Evolutionary conservation across 139 green algal species (phyloP).

Genomic region (Edaphochlamys debaryana): DNA sequence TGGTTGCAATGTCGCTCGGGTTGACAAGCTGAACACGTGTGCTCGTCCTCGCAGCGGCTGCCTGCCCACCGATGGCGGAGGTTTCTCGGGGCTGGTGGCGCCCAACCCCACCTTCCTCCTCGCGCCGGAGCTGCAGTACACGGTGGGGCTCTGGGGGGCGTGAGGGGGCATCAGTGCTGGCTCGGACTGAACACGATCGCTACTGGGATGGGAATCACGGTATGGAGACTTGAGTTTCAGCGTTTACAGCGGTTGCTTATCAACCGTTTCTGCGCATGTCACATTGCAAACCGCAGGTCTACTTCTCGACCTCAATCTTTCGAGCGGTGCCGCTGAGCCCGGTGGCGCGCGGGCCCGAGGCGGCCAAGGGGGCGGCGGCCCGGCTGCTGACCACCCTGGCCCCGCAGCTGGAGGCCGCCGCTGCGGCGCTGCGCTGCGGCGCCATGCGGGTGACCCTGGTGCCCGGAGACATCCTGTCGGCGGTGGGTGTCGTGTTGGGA

Average conservation of each 20-base stretch:
- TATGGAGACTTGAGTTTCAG: no score
- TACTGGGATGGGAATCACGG: no score
- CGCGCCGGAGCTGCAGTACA: constrained; percentile 47
- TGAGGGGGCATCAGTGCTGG: no score
- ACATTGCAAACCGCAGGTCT: constrained; percentile 1
- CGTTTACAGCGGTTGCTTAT: no score
- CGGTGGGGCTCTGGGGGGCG: constrained; percentile 1
- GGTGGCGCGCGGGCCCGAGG: no score
- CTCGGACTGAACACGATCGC: no score
- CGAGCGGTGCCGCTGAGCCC: constrained; percentile 29
- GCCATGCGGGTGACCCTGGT: not conserved
- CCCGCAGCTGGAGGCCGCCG: constrained; percentile 22
- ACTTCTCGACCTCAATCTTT: constrained; percentile 47
- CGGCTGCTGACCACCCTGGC: constrained; percentile 14
- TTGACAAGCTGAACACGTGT: no score
- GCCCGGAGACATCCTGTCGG: constrained; percentile 36
- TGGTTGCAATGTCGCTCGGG: no score
- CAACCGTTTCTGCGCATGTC: no score
- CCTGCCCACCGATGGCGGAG: not conserved
- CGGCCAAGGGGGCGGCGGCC: not conserved
- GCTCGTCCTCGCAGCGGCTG: no score
- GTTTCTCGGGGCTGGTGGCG: not conserved
- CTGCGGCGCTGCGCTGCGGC: not conserved
- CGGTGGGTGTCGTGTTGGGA: no score
- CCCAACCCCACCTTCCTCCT: constrained; percentile 33